Evolutionary conservation across 805 yeast species (phyloP), one percentile per base, ranked within the genome.

Genomic region (Metschnikowia chrysomelidarum): DNA sequence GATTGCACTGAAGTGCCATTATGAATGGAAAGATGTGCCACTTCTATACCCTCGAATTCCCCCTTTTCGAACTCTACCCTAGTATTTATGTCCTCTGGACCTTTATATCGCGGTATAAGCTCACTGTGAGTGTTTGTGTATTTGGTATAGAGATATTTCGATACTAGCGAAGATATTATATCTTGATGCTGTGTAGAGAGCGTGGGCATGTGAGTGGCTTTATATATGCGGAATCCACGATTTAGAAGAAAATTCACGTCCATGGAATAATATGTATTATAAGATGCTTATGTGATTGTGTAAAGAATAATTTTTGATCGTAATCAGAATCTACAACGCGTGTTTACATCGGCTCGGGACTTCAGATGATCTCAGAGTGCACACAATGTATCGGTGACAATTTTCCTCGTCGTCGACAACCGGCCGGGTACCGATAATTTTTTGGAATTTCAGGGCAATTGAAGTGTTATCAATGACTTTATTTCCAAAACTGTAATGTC

Each of bases 211-310:
- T 31, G 39, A 25, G 28, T 32, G 8, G 38, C 23, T 11, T 31
- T 24, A 21, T 28, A 44, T 4, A 41, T 23, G 11, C 34, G 38
- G 24, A 38, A 46, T 5, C 16, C 34, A 4, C 28, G 28, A n/a
- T 40, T 42, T 36, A 36, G 36, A 12, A 46, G 46, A 16, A 38
- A 25, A 11, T 28, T 16, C 37, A 43, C 12, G 23, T 31, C 36
- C 35, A 36, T 34, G 14, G 22, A 19, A 7, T 19, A 19, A 7
- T 7, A 19, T n/a, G n/a, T n/a, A n/a, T n/a, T n/a, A n/a, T 23
- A 6, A 20, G 15, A 13, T 9, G 15, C 15, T n/a, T n/a, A n/a
- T n/a, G n/a, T n/a, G n/a, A n/a, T 11, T 3, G 27, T 6, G 14
- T 2, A 24, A 30, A n/a, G 13, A n/a, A n/a, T n/a, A n/a, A n/a